Base-by-base conservation (phyloP, 2,329 filamentous ascomycete genomes). In the Claviceps quebecensis region DNA sequence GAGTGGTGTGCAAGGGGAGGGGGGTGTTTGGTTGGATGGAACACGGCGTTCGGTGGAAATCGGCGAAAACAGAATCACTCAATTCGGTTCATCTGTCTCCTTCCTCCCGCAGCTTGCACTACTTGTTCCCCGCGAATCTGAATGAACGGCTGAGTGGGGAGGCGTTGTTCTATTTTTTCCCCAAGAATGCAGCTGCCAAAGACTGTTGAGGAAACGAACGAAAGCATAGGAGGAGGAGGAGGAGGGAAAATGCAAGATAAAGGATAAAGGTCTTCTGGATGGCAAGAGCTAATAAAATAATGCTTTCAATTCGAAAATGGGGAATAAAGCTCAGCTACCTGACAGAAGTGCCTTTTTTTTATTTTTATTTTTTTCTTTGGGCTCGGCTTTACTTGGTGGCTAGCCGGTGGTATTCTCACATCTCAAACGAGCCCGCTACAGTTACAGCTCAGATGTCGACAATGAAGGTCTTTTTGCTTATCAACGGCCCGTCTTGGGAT, bases 401-500 rank as follows among this genome's bases (percentile, higher is more conserved):
- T 23, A 14, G n/a, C 22, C 7, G 45, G 45, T 49, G 49, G 52
- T 49, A 53, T 53, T 53, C 49, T 53, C 39, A 45, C 45, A 43
- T 50, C 22, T 49, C 22, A 19, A 36, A 45, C 38, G n/a, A 51
- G n/a, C 41, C 23, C 29, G 29, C 19, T 47, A 26, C 45, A 46
- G 43, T 26, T 53, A 29, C 46, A 43, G 46, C 41, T 48, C 48
- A 40, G 39, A 50, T 26, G 39, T 53, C 50, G 54, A 56, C 52
- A 50, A 54, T 50, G 47, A 46, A 52, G 26, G 19, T 22, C 40
- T 34, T 48, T 45, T 52, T 40, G 41, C 45, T 40, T 47, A 48
- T 47, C 51, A 45, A 51, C 26, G 46, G 50, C 38, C 56, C 56
- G 54, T 40, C 56, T 57, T 56, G 41, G 56, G 56, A 52, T 43